Conservation (phyloP, 148 eudicot genomes). For the Persicaria tinctoria region DNA sequence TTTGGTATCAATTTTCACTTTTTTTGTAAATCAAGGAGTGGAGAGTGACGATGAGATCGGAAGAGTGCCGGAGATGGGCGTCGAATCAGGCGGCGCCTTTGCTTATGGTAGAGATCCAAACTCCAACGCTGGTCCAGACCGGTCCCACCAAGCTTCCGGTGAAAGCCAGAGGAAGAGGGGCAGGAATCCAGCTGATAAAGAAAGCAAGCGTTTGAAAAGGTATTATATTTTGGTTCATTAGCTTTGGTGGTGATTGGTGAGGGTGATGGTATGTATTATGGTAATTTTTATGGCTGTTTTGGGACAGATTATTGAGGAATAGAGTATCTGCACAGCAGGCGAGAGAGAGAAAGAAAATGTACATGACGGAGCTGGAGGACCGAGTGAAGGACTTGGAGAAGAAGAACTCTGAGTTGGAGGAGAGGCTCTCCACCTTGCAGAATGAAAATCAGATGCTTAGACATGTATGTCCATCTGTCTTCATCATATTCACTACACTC, state of each 20-base stretch:
- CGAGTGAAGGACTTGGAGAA: constrained; percentile 83
- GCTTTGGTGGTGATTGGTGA: constrained; percentile 2
- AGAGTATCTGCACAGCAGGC: constrained; percentile 99
- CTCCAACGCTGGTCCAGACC: constrained; percentile 38
- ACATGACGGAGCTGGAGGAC: constrained; percentile 66
- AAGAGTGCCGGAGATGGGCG: constrained; percentile 86
- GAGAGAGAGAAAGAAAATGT: constrained; percentile 94
- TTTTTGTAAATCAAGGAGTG: constrained; percentile 39
- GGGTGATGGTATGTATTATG: constrained; percentile 5
- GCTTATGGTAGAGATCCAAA: constrained; percentile 46
- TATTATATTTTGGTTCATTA: constrained; percentile 15
- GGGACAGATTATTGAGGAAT: constrained; percentile 75
- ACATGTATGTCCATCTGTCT: constrained; percentile 39
- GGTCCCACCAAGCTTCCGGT: constrained; percentile 40
- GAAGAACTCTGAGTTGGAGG: constrained; percentile 85
- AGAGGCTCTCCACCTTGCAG: constrained; percentile 79
- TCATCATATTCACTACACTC: background rate
- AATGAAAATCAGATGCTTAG: constrained; percentile 99
- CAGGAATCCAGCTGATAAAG: constrained; percentile 91
- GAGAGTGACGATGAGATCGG: constrained; percentile 99
- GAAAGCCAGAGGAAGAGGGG: constrained; percentile 76
- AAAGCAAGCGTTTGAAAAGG: constrained; percentile 89
- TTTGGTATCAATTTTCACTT: background rate
- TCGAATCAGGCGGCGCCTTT: constrained; percentile 39
- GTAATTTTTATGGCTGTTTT: background rate